Evolutionary conservation across 2,329 filamentous ascomycete species (phyloP).

Genomic region (Setomelanomma holmii): DNA sequence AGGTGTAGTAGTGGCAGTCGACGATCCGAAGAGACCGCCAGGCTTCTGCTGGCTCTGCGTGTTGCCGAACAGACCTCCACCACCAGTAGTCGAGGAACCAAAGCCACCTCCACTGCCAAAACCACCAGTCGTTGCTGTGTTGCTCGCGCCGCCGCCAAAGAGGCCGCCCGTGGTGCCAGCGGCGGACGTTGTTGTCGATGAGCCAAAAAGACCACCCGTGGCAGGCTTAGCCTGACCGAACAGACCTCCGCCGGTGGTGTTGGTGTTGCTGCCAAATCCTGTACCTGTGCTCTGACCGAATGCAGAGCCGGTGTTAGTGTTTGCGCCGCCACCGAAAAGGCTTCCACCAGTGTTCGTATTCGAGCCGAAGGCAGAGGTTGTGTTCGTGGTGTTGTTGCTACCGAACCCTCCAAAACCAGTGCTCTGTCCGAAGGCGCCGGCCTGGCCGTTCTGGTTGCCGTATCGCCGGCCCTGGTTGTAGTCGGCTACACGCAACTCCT

Average conservation of each 20-base stretch:
- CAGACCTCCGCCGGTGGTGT: slow-evolving; percentile 39
- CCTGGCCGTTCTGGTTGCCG: slow-evolving; percentile 81
- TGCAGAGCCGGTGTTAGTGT: slow-evolving; percentile 33
- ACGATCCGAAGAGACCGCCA: slow-evolving; percentile 43
- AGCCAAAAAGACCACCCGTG: slow-evolving; percentile 50
- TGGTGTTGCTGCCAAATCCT: slow-evolving; percentile 34
- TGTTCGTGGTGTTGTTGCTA: slow-evolving; percentile 47
- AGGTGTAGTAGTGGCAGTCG: slow-evolving; percentile 31
- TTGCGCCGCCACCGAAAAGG: slow-evolving; percentile 53
- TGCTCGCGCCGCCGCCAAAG: slow-evolving; percentile 43
- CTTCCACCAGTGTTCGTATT: slow-evolving; percentile 52
- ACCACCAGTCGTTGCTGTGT: slow-evolving; percentile 25
- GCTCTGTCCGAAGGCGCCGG: slow-evolving; percentile 79
- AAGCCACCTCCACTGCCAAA: slow-evolving; percentile 27
- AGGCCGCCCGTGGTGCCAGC: slow-evolving; percentile 40
- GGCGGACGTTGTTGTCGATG: slow-evolving; percentile 39
- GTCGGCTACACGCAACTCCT: slow-evolving; percentile 72
- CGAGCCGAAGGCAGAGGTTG: slow-evolving; percentile 58
- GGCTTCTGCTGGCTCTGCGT: slow-evolving; percentile 43
- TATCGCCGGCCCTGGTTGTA: slow-evolving; percentile 86
- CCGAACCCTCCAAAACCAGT: slow-evolving; percentile 61
- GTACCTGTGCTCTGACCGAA: slow-evolving; percentile 46
- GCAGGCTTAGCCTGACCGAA: slow-evolving; percentile 46
- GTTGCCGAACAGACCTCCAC: slow-evolving; percentile 59
- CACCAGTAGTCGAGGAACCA: slow-evolving; percentile 28